Base-by-base conservation (phyloP, 306 rosid genomes). In the Luffa aegyptiaca region DNA sequence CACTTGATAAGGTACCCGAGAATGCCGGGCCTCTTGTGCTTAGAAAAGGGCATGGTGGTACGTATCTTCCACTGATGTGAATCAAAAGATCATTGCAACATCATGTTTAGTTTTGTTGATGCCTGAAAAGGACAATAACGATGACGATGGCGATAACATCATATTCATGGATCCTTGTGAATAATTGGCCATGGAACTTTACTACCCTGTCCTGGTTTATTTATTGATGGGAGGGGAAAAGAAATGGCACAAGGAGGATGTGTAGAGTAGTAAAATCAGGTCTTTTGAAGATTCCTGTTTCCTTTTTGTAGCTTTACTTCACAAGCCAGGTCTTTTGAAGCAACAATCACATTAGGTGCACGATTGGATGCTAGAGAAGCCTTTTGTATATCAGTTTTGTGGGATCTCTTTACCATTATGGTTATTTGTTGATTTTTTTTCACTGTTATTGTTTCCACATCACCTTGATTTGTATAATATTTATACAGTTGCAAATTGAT, bases 1-100 rank as follows among this genome's bases (percentile, higher is more conserved):
- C 90, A 61, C 83, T 92, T 83, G 97, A 95, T 79, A 95, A 79
- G 88, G 89, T 95, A 66, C 97, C 93, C 14, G 97, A 95, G 45
- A 95, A 87, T 80, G 89, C 90, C 1, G 93, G 95, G 5, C 98
- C 97, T 6, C 92, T 92, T 72, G 92, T 94, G 53, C 91, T 92
- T 69, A 90, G 92, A 84, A 94, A 86, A 84, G 98, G 98, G 56
- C 98, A 94, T 44, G 98, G 98, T 7, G 98, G 98, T 79, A 96
- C 92, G 62, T 94, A 92, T 89, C 95, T 92, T 64, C 98, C 98
- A 44, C 83, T 94, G 5, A 94, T 94, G 98, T 94, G 88, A 94
- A 77, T 64, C 8, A 76, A 77, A 36, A 20, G 57, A 41, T 31
- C 68, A 5, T 33, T 2, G 48, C 31, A 8, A 76, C 6, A 51